Evolutionary conservation across 768 basidiomycete species (phyloP), one percentile per base, ranked within the genome.

Genomic region (Phylloporus sp.): DNA sequence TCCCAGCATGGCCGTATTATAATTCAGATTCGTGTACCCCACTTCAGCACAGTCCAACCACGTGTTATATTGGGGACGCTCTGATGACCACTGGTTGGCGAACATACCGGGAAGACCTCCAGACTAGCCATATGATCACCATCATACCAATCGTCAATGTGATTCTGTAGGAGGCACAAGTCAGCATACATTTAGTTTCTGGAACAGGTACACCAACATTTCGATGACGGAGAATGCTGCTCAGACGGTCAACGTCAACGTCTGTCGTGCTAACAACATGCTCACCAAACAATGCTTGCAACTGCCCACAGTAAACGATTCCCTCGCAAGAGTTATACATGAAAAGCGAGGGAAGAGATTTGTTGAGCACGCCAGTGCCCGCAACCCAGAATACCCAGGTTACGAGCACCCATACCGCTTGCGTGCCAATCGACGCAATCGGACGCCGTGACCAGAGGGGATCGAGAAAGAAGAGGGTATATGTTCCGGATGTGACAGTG

Each of bases 371-470:
- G 0, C 76, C 77, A 4, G 81, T 73, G 38, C 80, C 80, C 13
- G 81, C 70, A 18, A 83, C 71, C 84, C 84, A 86, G 41, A 83
- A 69, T 16, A 78, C 58, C 81, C 80, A 83, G 13, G 83, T 84
- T 1, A 77, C 52, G 26, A 82, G 65, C 5, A 79, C 65, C 84
- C 84, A 85, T 38, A 84, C 66, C 12, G 73, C 74, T 58, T 85
- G 84, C 0, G 80, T 72, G 8, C 82, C 82, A 34, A 85, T 67
- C 12, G 84, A 84, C 10, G 78, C 72, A 15, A 82, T 54, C 4
- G 78, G 73, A 50, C 76, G 75, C 51, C 68, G 76, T 18, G 80
- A 78, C 76, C 79, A 82, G 15, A 68, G 65, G 1, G 82, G 82
- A 59, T 85, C 82, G 6, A 85, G 66, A 62, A 84, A 82, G 32